Evolutionary conservation across 768 basidiomycete species (phyloP).

Genomic region (Leccinum arenicola): DNA sequence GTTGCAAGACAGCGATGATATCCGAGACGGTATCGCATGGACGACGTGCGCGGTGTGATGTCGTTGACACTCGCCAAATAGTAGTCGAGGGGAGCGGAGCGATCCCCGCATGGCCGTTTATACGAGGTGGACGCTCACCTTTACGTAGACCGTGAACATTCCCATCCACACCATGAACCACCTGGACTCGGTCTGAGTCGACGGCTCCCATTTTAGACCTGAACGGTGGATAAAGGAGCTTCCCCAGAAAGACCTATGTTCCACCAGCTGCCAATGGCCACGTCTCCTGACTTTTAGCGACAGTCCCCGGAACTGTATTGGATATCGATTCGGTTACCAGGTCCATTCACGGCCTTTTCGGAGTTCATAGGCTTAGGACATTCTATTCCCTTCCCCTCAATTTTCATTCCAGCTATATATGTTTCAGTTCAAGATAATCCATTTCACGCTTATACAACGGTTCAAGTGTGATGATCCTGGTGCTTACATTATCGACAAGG

Average conservation of each 20-base stretch:
- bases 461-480: constrained; percentile 1
- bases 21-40: too few species aligned
- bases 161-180: constrained; percentile 4
- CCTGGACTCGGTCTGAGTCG: background rate
- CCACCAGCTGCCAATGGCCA: constrained; percentile 1
- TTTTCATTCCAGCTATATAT: background rate
- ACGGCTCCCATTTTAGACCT: background rate
- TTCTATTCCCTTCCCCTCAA: background rate
- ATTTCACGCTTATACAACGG: background rate
- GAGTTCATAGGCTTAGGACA: background rate
- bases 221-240: constrained; percentile 4
- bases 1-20: too few species aligned
- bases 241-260: background rate
- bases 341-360: background rate
- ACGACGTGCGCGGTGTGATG: too few species aligned
- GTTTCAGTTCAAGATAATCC: constrained; percentile 7
- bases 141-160: constrained; percentile 1
- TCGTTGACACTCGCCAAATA: too few species aligned
- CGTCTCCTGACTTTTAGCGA: constrained; percentile 7
- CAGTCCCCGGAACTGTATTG: constrained; percentile 7
- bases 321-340: constrained; percentile 2
- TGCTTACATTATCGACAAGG: background rate
- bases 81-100: too few species aligned
- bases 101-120: background rate
- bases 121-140: background rate